These are phyloP conservation scores for Russula ochroleuca DNA, from an alignment of 768 basidiomycete species.

Conservation along the genomic window DNA sequence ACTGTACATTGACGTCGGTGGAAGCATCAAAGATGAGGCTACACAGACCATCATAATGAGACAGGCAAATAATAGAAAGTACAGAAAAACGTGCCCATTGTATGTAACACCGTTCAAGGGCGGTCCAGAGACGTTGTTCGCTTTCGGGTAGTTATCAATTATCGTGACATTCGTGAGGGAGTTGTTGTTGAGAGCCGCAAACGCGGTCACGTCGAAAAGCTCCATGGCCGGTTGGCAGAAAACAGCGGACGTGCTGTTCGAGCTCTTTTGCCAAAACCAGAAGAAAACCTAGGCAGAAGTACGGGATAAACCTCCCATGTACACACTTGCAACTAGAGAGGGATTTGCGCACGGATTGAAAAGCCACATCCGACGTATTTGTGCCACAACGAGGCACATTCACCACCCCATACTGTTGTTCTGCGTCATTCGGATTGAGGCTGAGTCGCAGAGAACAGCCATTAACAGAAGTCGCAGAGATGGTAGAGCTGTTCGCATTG, in stretches of 20 bases:
- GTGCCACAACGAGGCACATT: constrained; percentile 36
- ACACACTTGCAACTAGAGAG: neutral
- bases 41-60: neutral
- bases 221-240: constrained; percentile 55
- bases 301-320: neutral
- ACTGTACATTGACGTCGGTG: constrained; percentile 45
- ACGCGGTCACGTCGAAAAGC: constrained; percentile 42
- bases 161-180: constrained; percentile 39
- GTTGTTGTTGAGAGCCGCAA: constrained; percentile 43
- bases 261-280: constrained; percentile 49
- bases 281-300: constrained; percentile 47
- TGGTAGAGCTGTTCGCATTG: constrained; percentile 35
- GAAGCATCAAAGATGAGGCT: constrained; percentile 26
- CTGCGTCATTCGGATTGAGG: constrained; percentile 40
- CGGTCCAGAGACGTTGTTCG: constrained; percentile 51
- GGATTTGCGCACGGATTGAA: constrained; percentile 39
- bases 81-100: constrained; percentile 48
- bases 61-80: neutral
- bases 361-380: constrained; percentile 34
- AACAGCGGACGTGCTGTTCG: constrained; percentile 38
- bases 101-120: constrained; percentile 46
- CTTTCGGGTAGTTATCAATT: constrained; percentile 32
- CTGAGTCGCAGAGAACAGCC: constrained; percentile 42
- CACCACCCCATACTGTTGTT: constrained; percentile 49
- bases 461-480: constrained; percentile 44